phyloP scores from a whole-genome alignment of 2,329 filamentous ascomycete genomes.

The Botryotinia convoluta region DNA sequence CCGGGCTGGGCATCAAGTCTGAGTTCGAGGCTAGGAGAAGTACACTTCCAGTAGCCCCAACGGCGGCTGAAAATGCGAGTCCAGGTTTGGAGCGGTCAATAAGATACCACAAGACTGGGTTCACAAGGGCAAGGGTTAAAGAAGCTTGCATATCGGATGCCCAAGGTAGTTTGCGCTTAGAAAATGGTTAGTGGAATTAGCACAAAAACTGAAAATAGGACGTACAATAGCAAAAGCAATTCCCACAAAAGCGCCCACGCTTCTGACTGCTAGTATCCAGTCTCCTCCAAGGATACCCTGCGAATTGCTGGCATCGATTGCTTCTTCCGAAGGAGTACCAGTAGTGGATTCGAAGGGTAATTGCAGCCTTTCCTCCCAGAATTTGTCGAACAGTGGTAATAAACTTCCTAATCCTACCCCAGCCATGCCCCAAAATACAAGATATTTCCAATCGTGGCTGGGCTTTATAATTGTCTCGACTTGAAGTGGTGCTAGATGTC shows the following conservation, averaged over 20 bases:
- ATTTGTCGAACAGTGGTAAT: constrained; percentile 77
- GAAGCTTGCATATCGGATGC: constrained; percentile 92
- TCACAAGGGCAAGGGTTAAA: constrained; percentile 81
- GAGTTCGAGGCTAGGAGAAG: constrained; percentile 74
- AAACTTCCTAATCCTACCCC: constrained; percentile 76
- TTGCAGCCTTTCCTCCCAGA: constrained; percentile 56
- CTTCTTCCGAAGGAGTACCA: constrained; percentile 25
- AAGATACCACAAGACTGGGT: constrained; percentile 93
- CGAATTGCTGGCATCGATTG: constrained; percentile 27
- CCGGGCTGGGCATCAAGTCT: constrained; percentile 70
- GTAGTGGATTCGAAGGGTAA: neutral
- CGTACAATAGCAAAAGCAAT: constrained; percentile 81
- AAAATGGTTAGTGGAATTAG: constrained; percentile 23
- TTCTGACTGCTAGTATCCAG: constrained; percentile 72
- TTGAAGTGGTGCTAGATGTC: constrained; percentile 60
- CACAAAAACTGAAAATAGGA: constrained; percentile 30
- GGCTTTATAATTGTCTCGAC: constrained; percentile 45
- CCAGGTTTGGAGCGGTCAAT: constrained; percentile 87
- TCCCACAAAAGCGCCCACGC: constrained; percentile 68
- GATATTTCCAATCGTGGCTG: constrained; percentile 60
- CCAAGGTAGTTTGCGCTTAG: constrained; percentile 84
- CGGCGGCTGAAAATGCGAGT: constrained; percentile 71
- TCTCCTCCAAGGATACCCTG: constrained; percentile 52
- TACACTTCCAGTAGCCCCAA: constrained; percentile 72
- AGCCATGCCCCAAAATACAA: constrained; percentile 76